Evolutionary conservation across 106 monocot genomes (phyloP).

Genomic region (Cymbidium sinense): DNA sequence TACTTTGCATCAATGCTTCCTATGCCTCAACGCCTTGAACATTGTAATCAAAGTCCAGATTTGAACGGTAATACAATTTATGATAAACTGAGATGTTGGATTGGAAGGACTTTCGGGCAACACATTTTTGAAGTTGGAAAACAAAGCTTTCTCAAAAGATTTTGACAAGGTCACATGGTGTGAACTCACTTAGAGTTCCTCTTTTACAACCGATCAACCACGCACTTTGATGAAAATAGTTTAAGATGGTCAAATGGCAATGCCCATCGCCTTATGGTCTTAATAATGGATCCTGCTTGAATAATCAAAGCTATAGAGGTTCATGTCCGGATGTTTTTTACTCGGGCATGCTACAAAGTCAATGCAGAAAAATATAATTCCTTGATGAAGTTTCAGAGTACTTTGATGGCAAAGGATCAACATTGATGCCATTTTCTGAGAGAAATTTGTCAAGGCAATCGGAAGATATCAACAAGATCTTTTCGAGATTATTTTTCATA

Average conservation of each 20-base stretch:
- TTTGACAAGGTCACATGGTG: constrained; percentile 8
- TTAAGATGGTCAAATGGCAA: background rate
- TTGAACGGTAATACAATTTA: constrained; percentile 7
- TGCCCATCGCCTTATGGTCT: background rate
- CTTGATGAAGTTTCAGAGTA: constrained; percentile 30
- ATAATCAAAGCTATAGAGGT: background rate
- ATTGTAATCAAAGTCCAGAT: constrained; percentile 1
- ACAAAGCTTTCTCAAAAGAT: constrained; percentile 16
- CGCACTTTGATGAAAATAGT: constrained; percentile 3
- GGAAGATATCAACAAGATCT: constrained; percentile 39
- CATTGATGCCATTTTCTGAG: constrained; percentile 48
- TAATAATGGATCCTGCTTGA: constrained; percentile 12
- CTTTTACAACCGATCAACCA: constrained; percentile 4
- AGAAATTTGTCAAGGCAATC: constrained; percentile 27
- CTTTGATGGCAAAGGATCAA: constrained; percentile 45
- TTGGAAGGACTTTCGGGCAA: constrained; percentile 6
- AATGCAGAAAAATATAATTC: constrained; percentile 15
- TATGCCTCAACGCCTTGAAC: background rate
- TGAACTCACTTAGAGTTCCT: constrained; percentile 11
- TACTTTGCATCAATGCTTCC: constrained; percentile 5
- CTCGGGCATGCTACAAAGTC: constrained; percentile 6
- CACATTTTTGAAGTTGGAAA: constrained; percentile 9
- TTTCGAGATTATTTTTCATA: constrained; percentile 40
- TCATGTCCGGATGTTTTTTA: constrained; percentile 2
- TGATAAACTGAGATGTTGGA: background rate